Evolutionary conservation across 148 eudicot genomes (phyloP).

Genomic region (Silene conica): DNA sequence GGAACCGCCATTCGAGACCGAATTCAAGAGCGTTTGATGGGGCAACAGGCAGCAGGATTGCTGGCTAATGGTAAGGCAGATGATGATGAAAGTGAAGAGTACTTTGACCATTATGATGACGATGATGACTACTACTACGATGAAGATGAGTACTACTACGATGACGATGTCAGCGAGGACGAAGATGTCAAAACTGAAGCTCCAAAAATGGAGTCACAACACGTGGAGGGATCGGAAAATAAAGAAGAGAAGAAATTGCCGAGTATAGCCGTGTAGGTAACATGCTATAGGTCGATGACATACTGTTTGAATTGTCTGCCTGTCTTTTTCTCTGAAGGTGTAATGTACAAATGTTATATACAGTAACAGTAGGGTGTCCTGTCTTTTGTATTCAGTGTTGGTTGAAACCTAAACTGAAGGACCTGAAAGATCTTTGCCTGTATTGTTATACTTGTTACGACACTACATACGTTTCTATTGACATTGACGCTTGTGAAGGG

Average conservation of each 20-base stretch:
- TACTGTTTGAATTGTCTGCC: constrained; percentile 3
- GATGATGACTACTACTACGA: constrained; percentile 27
- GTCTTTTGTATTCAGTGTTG: constrained; percentile 13
- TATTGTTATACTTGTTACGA: too few species aligned
- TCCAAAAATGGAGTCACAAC: background rate
- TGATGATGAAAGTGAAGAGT: constrained; percentile 39
- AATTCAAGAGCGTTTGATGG: constrained; percentile 35
- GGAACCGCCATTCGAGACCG: constrained; percentile 43
- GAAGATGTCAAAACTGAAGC: constrained; percentile 5
- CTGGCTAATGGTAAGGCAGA: constrained; percentile 27
- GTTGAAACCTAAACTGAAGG: background rate
- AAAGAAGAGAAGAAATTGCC: constrained; percentile 7
- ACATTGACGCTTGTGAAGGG: background rate
- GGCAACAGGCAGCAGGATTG: constrained; percentile 31
- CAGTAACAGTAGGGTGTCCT: constrained; percentile 18
- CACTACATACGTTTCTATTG: too few species aligned
- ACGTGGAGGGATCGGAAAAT: background rate
- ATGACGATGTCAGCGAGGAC: constrained; percentile 24
- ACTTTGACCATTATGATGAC: constrained; percentile 33
- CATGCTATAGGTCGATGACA: background rate
- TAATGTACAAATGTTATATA: constrained; percentile 16
- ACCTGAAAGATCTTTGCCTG: background rate
- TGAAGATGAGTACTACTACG: constrained; percentile 32
- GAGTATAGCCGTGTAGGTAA: background rate
- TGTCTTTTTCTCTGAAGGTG: background rate